A percentile compares a stretch with the other conserved stretches of the same genome.
phyloP scores from a whole-genome alignment of 1,139 yeast species.

The Meyerozyma athensensis region DNA sequence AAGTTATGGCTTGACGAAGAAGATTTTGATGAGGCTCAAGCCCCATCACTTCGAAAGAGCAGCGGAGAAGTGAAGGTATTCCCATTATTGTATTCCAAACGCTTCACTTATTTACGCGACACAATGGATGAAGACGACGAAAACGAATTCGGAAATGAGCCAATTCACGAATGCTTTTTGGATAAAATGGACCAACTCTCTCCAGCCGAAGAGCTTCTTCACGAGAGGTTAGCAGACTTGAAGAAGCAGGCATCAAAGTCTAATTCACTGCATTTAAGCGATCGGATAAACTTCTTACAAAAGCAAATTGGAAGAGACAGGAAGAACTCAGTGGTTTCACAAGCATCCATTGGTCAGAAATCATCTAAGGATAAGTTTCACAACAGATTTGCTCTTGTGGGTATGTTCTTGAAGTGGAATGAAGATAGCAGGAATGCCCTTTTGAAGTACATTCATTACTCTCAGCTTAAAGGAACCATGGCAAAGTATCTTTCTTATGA shows the following conservation, averaged over 20 bases:
- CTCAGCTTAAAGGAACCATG: constrained; percentile 26
- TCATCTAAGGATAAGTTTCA: constrained; percentile 25
- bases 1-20: constrained; percentile 38
- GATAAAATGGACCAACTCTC: constrained; percentile 20
- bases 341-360: neutral
- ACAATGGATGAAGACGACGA: constrained; percentile 18
- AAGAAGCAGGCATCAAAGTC: constrained; percentile 16
- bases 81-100: constrained; percentile 34
- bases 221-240: constrained; percentile 26
- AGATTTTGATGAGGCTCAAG: constrained; percentile 39
- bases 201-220: constrained; percentile 23
- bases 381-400: constrained; percentile 36
- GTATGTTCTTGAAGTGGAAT: constrained; percentile 45
- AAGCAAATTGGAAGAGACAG: constrained; percentile 16
- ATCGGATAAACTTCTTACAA: constrained; percentile 21
- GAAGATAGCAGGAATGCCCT: constrained; percentile 31
- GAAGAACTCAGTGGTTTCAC: neutral
- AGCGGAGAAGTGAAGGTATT: constrained; percentile 21
- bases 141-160: constrained; percentile 23
- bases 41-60: constrained; percentile 22
- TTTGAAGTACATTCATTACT: constrained; percentile 37
- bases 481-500: constrained; percentile 34
- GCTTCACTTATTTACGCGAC: constrained; percentile 38
- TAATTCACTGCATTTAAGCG: constrained; percentile 12
- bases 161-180: constrained; percentile 30